phyloP scores from a whole-genome alignment of 2,329 filamentous ascomycete genomes.

The Chrysoporthe austroafricana region DNA sequence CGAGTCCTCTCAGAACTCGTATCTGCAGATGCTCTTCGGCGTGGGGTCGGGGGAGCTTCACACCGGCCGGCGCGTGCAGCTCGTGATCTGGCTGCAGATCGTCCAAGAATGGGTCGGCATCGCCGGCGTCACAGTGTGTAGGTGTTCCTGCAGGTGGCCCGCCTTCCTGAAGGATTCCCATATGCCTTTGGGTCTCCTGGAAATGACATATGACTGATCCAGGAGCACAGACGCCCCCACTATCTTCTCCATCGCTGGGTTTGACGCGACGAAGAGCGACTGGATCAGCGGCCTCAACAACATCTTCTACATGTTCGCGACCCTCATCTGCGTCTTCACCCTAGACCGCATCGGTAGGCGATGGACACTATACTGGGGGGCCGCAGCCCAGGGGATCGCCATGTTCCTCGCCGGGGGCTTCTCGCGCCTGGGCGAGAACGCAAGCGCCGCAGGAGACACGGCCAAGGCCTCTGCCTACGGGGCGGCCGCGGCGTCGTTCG shows the following conservation, averaged over 20 bases:
- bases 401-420: constrained; percentile 71
- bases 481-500: constrained; percentile 69
- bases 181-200: background rate
- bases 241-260: constrained; percentile 71
- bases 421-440: constrained; percentile 47
- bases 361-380: constrained; percentile 72
- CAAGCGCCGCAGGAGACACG: constrained; percentile 48
- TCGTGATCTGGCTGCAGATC: constrained; percentile 73
- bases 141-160: background rate
- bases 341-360: constrained; percentile 70
- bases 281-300: constrained; percentile 65
- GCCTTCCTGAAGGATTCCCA: background rate
- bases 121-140: constrained; percentile 66
- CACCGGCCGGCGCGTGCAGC: constrained; percentile 67
- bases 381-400: constrained; percentile 64
- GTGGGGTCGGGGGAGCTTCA: constrained; percentile 68
- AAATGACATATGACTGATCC: background rate
- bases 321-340: constrained; percentile 71
- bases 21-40: constrained; percentile 69
- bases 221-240: constrained; percentile 44
- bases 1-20: constrained; percentile 59
- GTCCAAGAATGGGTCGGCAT: constrained; percentile 74
- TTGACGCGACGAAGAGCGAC: constrained; percentile 60
- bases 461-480: constrained; percentile 56
- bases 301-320: constrained; percentile 63